These are phyloP conservation scores for Plenodomus tracheiphilus DNA, from an alignment of 2,329 filamentous ascomycete species.

Conservation along the genomic window DNA sequence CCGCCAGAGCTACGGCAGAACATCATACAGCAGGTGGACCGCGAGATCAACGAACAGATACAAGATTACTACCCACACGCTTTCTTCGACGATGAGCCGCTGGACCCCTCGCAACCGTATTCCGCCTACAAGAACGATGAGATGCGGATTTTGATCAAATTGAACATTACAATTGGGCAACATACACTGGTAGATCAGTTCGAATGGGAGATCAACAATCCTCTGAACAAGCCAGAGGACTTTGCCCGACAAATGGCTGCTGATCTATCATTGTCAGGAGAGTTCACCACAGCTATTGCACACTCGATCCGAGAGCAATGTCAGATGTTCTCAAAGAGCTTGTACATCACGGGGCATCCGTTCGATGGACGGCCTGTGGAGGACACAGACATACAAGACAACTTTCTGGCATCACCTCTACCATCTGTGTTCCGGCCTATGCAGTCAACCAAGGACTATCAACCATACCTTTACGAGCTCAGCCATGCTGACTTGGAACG, in stretches of 20 bases:
- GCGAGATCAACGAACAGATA: conserved; percentile 83
- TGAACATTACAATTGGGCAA: conserved; percentile 96
- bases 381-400: conserved; percentile 82
- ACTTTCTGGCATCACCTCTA: conserved; percentile 84
- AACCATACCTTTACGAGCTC: conserved; percentile 91
- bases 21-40: conserved; percentile 67
- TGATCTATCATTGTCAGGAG: conserved; percentile 87
- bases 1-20: conserved; percentile 65
- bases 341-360: conserved; percentile 90
- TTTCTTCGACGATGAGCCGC: conserved; percentile 83
- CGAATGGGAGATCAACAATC: conserved; percentile 98
- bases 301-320: conserved; percentile 96
- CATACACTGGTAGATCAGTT: conserved; percentile 96
- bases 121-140: conserved; percentile 97
- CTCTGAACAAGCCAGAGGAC: conserved; percentile 89
- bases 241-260: conserved; percentile 88
- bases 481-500: conserved; percentile 87
- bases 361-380: conserved; percentile 94
- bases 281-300: conserved; percentile 96
- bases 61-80: conserved; percentile 92
- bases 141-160: conserved; percentile 93
- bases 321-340: conserved; percentile 88
- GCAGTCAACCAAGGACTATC: conserved; percentile 91
- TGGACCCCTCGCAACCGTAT: conserved; percentile 89
- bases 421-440: conserved; percentile 83